Evolutionary conservation across 768 basidiomycete species (phyloP).

Genomic region (Lentinula raphanica): DNA sequence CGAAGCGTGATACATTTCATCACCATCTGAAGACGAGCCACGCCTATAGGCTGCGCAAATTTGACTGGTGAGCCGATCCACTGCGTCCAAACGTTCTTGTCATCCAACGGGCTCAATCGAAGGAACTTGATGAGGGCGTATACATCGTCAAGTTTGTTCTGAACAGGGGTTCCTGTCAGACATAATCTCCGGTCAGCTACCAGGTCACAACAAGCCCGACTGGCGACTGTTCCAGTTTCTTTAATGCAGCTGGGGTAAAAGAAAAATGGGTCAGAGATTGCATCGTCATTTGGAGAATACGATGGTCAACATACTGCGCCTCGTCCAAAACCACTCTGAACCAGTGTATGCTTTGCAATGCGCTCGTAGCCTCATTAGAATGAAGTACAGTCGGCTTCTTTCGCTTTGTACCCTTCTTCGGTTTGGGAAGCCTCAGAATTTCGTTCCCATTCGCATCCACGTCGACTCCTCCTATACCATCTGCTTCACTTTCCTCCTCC

Average conservation of each 20-base stretch:
- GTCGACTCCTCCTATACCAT: conserved; percentile 56
- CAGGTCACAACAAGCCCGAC: conserved; percentile 92
- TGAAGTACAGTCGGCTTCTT: conserved; percentile 41
- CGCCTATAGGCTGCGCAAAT: conserved; percentile 81
- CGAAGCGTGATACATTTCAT: conserved; percentile 97
- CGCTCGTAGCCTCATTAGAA: conserved; percentile 53
- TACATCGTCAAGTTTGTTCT: conserved; percentile 98
- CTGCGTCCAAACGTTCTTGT: conserved; percentile 90
- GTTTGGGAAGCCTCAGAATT: conserved; percentile 52
- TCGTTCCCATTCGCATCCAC: conserved; percentile 65
- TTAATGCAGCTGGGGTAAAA: conserved; percentile 84
- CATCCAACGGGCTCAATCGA: conserved; percentile 85
- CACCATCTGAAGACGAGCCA: conserved; percentile 91
- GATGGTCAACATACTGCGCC: conserved; percentile 88
- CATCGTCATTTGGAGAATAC: conserved; percentile 27
- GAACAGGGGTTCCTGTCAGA: conserved; percentile 97
- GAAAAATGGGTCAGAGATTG: too few species aligned
- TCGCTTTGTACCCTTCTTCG: conserved; percentile 68
- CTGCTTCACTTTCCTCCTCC: conserved; percentile 63
- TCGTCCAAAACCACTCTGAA: conserved; percentile 92
- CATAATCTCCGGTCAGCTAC: conserved; percentile 90
- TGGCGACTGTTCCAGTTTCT: conserved; percentile 89
- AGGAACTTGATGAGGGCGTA: conserved; percentile 97
- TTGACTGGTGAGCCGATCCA: conserved; percentile 92
- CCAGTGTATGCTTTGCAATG: conserved; percentile 94